phyloP scores from a whole-genome alignment of 371 early-diverging fungal species.

The Vittaforma corneae region DNA sequence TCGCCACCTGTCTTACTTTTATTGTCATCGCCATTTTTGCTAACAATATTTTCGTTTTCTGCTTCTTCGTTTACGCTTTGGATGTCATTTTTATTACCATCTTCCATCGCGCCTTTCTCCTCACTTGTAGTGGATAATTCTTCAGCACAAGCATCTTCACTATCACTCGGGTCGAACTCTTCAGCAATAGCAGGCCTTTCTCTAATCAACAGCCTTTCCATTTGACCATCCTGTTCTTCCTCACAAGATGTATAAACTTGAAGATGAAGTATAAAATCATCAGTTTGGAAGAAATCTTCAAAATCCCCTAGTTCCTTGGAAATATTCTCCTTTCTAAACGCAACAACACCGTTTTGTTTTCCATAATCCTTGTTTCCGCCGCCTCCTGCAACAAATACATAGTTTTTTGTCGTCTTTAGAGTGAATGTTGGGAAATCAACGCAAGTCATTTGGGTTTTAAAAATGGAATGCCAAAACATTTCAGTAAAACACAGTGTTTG shows the following conservation, averaged over 20 bases:
- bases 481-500: neutral
- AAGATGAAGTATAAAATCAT: constrained; percentile 34
- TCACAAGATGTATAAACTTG: neutral
- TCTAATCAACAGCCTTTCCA: neutral
- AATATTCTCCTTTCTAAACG: constrained; percentile 7
- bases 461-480: neutral
- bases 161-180: no score
- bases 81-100: no score
- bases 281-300: constrained; percentile 36
- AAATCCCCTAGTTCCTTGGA: constrained; percentile 4
- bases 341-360: constrained; percentile 44
- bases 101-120: no score
- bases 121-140: no score
- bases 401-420: constrained; percentile 12
- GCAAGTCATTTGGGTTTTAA: constrained; percentile 8
- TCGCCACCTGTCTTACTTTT: neutral
- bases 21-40: neutral
- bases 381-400: constrained; percentile 46
- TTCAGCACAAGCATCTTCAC: no score
- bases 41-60: neutral
- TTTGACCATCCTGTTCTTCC: neutral
- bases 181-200: neutral
- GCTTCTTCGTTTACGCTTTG: neutral
- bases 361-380: constrained; percentile 51
- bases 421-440: constrained; percentile 45